These are phyloP conservation scores for Kuraishia cidri DNA, from an alignment of 805 yeast genomes.

Conservation along the genomic window DNA sequence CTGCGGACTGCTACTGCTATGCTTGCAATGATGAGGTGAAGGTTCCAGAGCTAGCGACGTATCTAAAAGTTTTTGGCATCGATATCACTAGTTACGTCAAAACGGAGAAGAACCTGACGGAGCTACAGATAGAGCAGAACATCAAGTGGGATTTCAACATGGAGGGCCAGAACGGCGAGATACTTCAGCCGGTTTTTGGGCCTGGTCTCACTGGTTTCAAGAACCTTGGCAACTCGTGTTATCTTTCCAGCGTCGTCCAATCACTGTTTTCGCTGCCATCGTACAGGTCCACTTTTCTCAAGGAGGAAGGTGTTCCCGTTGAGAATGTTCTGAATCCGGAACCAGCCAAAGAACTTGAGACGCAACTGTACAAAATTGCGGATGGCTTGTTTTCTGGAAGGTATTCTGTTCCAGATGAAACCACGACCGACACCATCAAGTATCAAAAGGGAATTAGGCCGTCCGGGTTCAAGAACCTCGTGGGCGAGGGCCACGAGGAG, in stretches of 20 bases:
- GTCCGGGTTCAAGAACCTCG: constrained; percentile 58
- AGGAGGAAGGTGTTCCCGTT: constrained; percentile 21
- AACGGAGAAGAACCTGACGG: constrained; percentile 84
- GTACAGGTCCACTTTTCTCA: constrained; percentile 28
- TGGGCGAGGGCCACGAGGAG: constrained; percentile 76
- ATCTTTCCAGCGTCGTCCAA: constrained; percentile 76
- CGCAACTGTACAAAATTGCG: constrained; percentile 71
- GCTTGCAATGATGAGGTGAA: constrained; percentile 81
- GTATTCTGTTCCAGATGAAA: constrained; percentile 52
- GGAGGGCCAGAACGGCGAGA: constrained; percentile 62
- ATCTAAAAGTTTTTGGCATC: constrained; percentile 56
- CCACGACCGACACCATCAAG: constrained; percentile 26
- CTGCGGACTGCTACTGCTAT: constrained; percentile 87
- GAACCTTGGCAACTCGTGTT: constrained; percentile 91
- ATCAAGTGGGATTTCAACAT: constrained; percentile 87
- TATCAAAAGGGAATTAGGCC: constrained; percentile 79
- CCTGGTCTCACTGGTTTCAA: constrained; percentile 74
- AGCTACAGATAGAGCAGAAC: constrained; percentile 88
- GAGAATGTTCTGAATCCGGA: constrained; percentile 25
- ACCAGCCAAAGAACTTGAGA: constrained; percentile 58
- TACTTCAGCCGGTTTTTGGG: constrained; percentile 61
- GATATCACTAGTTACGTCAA: constrained; percentile 46
- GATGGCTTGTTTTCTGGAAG: constrained; percentile 74
- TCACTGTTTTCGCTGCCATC: constrained; percentile 41
- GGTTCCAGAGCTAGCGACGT: constrained; percentile 47